Evolutionary conservation across 768 basidiomycete species (phyloP).

Genomic region (Psilocybe sp.): DNA sequence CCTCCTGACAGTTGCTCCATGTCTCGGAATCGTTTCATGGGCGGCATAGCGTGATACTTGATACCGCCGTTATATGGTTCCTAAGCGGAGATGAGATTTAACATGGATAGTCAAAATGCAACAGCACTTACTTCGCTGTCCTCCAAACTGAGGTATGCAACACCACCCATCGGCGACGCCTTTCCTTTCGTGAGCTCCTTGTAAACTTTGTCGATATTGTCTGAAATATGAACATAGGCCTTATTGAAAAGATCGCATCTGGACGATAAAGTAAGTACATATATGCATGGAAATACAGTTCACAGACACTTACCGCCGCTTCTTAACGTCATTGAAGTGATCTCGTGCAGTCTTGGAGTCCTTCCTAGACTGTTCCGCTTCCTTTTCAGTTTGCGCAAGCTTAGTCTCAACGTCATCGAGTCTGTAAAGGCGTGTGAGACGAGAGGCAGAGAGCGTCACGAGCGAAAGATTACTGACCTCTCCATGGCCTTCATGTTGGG

Average conservation of each 20-base stretch:
- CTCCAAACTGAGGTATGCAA: conserved; percentile 93
- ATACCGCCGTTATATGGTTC: conserved; percentile 53
- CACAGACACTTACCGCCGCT: conserved; percentile 57
- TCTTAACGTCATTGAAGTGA: conserved; percentile 85
- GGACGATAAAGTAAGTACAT: neutral
- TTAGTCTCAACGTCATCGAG: conserved; percentile 84
- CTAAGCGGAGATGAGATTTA: conserved; percentile 11
- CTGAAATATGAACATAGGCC: conserved; percentile 95
- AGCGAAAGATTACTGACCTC: conserved; percentile 42
- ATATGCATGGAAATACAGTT: neutral
- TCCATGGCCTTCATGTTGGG: conserved; percentile 98
- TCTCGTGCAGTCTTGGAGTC: conserved; percentile 91
- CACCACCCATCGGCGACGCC: conserved; percentile 90
- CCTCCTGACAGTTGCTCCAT: conserved; percentile 99
- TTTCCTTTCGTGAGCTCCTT: conserved; percentile 97
- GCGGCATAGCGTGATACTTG: conserved; percentile 99
- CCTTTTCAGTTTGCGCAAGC: conserved; percentile 84
- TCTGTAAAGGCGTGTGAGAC: conserved; percentile 29
- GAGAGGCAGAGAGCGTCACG: neutral
- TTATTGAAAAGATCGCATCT: conserved; percentile 88
- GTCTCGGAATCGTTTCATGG: conserved; percentile 98
- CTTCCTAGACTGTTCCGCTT: conserved; percentile 88
- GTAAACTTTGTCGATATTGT: conserved; percentile 92
- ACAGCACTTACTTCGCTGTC: conserved; percentile 76
- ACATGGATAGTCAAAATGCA: neutral